These are phyloP conservation scores for Claviceps capensis DNA, from an alignment of 2,329 filamentous ascomycete genomes.

Conservation along the genomic window DNA sequence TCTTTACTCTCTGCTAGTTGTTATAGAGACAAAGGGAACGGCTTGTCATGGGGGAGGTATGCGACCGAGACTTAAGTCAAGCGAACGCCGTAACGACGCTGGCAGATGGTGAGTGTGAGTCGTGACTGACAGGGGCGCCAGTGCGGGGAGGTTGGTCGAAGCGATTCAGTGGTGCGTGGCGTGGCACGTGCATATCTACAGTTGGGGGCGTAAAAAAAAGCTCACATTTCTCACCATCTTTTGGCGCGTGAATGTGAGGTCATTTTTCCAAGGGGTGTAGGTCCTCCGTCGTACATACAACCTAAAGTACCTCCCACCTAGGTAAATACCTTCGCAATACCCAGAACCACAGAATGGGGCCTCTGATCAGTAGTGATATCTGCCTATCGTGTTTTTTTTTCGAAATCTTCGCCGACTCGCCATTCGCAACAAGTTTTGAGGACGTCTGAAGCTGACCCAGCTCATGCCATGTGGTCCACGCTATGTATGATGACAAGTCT, in stretches of 20 bases:
- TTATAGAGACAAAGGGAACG: neutral
- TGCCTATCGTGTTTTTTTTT: too few species aligned
- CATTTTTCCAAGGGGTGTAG: too few species aligned
- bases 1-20: neutral
- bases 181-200: neutral
- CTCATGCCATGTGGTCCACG: conserved; percentile 28
- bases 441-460: conserved; percentile 37
- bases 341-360: neutral
- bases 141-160: neutral
- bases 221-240: too few species aligned
- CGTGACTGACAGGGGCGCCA: neutral
- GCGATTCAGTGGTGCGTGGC: too few species aligned
- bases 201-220: too few species aligned
- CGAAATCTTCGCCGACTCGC: conserved; percentile 21
- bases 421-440: conserved; percentile 39
- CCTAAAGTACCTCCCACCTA: too few species aligned
- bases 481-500: neutral
- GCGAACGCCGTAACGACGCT: too few species aligned
- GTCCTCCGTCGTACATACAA: too few species aligned
- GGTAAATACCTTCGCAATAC: neutral
- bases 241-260: too few species aligned
- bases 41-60: too few species aligned
- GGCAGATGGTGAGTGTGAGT: neutral
- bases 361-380: too few species aligned
- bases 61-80: too few species aligned